Conservation (phyloP, 441 rosid genomes). For the Pelargonium citronellum region DNA sequence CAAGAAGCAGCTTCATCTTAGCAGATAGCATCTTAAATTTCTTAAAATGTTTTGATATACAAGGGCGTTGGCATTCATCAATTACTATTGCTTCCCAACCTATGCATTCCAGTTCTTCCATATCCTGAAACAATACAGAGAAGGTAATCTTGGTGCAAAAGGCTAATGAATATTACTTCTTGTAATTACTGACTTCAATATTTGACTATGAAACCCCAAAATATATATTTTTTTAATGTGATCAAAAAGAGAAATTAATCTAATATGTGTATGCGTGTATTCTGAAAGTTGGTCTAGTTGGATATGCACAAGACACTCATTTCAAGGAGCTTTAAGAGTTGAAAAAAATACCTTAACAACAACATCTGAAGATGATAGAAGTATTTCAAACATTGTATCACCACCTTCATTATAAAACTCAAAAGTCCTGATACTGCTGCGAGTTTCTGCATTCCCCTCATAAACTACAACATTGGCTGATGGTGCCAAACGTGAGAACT, state of each 20-base stretch:
- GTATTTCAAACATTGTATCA: slow-evolving; percentile 41
- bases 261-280: not conserved
- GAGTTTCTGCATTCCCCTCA: slow-evolving; percentile 33
- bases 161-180: not conserved
- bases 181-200: not conserved
- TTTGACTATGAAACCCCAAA: not conserved
- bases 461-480: slow-evolving; percentile 38
- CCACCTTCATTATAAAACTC: slow-evolving; percentile 39
- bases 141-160: not conserved
- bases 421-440: slow-evolving; percentile 34
- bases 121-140: slow-evolving; percentile 38
- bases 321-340: not conserved
- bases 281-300: not conserved
- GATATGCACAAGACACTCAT: not conserved
- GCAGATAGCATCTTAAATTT: slow-evolving; percentile 34
- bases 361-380: slow-evolving; percentile 43
- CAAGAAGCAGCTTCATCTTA: slow-evolving; percentile 41
- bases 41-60: slow-evolving; percentile 27
- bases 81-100: slow-evolving; percentile 48
- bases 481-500: slow-evolving; percentile 37
- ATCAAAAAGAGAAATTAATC: not conserved
- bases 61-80: slow-evolving; percentile 42
- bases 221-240: not conserved
- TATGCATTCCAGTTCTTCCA: slow-evolving; percentile 24
- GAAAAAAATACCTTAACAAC: slow-evolving; percentile 38